A percentile compares a stretch with the other conserved stretches of the same genome.
These are phyloP conservation scores for Globisporangium carolinianum DNA, from an alignment of 352 stramenopile species.

Conservation along the genomic window DNA sequence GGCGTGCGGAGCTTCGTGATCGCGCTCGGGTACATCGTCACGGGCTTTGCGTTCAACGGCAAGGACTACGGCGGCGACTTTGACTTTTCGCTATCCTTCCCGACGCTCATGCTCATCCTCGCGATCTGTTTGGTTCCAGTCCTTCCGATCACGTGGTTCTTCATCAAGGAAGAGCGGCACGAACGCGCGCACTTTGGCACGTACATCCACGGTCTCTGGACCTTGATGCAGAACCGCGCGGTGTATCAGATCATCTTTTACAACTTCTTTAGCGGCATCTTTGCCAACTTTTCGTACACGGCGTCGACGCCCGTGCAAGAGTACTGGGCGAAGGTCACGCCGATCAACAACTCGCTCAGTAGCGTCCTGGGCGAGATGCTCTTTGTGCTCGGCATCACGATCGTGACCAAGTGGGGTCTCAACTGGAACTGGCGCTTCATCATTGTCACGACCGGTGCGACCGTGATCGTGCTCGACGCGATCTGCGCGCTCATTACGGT, in stretches of 20 bases:
- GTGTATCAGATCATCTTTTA: slow-evolving; percentile 42
- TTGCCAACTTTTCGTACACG: slow-evolving; percentile 30
- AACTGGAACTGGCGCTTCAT: no score
- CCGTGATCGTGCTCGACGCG: no score
- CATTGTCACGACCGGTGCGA: no score
- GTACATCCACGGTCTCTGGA: slow-evolving; percentile 34
- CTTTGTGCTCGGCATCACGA: slow-evolving; percentile 30
- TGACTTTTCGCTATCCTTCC: slow-evolving; percentile 39
- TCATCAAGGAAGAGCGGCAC: slow-evolving; percentile 45
- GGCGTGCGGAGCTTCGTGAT: slow-evolving; percentile 33
- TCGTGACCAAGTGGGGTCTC: no score
- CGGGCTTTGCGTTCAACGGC: slow-evolving; percentile 45
- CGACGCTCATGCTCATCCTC: slow-evolving; percentile 38
- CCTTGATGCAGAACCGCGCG: no score
- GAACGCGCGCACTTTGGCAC: slow-evolving; percentile 17
- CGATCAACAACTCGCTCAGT: slow-evolving; percentile 30
- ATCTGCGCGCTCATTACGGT: no score
- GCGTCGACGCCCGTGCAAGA: slow-evolving; percentile 21
- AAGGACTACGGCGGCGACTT: slow-evolving; percentile 43
- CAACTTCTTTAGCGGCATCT: slow-evolving; percentile 35
- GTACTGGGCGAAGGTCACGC: slow-evolving; percentile 22
- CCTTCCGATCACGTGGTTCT: slow-evolving; percentile 39
- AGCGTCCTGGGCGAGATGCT: no score
- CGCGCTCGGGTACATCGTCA: slow-evolving; percentile 31
- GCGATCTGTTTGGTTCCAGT: slow-evolving; percentile 25